A percentile compares a stretch with the other conserved stretches of the same genome.
phyloP scores from a whole-genome alignment of 192 early-diverging fungal species.

The Entrophospora sp. region DNA sequence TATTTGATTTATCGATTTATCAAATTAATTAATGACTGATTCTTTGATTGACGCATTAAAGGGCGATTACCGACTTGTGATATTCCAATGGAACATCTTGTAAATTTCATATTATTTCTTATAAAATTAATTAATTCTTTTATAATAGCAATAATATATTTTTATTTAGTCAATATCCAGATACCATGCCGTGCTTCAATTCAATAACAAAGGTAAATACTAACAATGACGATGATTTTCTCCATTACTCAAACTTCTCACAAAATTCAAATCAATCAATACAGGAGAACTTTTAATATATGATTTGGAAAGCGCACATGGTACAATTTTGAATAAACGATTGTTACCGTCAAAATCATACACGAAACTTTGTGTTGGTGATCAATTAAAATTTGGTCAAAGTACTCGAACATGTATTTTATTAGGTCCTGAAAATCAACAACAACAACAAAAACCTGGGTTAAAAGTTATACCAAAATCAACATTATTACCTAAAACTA shows the following conservation, averaged over 20 bases:
- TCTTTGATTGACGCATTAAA: not conserved
- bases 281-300: constrained; percentile 47
- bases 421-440: constrained; percentile 40
- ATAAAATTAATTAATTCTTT: not conserved
- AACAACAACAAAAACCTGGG: constrained; percentile 25
- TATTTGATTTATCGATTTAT: not conserved
- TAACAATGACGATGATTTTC: no score
- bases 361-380: constrained; percentile 48
- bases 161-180: constrained; percentile 66
- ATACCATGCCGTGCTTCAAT: constrained; percentile 85
- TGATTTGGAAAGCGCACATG: constrained; percentile 78
- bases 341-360: constrained; percentile 35
- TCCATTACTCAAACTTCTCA: no score
- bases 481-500: not conserved
- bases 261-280: no score
- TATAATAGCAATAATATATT: not conserved
- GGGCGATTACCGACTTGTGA: constrained; percentile 56
- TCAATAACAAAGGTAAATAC: constrained; percentile 49
- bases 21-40: not conserved
- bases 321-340: constrained; percentile 73
- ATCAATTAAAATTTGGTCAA: constrained; percentile 83
- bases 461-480: not conserved
- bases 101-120: constrained; percentile 22
- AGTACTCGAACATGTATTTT: constrained; percentile 80
- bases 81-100: constrained; percentile 77